Conservation (phyloP, 1,284 basidiomycete species). For the Ganoderma sinense region DNA sequence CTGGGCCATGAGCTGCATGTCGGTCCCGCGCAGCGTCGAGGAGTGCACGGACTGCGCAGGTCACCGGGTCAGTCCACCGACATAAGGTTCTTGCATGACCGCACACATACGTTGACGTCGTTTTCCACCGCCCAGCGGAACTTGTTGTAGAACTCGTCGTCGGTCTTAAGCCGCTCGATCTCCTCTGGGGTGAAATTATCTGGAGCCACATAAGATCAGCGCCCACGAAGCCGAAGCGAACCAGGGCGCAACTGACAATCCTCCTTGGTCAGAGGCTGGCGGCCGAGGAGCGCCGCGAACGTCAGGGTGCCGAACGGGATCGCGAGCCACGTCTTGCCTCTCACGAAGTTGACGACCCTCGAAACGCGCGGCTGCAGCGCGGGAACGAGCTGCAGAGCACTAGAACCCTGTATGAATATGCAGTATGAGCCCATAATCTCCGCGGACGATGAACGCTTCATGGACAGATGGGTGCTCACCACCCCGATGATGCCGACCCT, state of each 20-base stretch:
- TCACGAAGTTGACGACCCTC: slow-evolving; percentile 63
- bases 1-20: slow-evolving; percentile 49
- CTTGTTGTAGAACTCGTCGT: slow-evolving; percentile 55
- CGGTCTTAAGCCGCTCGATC: slow-evolving; percentile 51
- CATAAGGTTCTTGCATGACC: neutral
- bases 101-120: slow-evolving; percentile 56
- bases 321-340: slow-evolving; percentile 69
- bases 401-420: slow-evolving; percentile 55
- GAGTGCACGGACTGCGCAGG: slow-evolving; percentile 51
- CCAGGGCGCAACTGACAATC: slow-evolving; percentile 49
- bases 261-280: slow-evolving; percentile 40
- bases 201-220: neutral
- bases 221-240: neutral
- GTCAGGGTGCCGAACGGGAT: slow-evolving; percentile 53
- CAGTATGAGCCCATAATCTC: neutral
- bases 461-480: slow-evolving; percentile 43
- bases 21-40: slow-evolving; percentile 52
- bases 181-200: slow-evolving; percentile 65
- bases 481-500: slow-evolving; percentile 67
- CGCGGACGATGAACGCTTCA: neutral
- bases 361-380: slow-evolving; percentile 61
- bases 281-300: slow-evolving; percentile 47
- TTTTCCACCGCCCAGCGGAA: slow-evolving; percentile 60
- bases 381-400: slow-evolving; percentile 70
- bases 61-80: neutral